These are phyloP conservation scores for Ascochyta viciae-villosae DNA, from an alignment of 2,329 filamentous ascomycete species.

Conservation along the genomic window DNA sequence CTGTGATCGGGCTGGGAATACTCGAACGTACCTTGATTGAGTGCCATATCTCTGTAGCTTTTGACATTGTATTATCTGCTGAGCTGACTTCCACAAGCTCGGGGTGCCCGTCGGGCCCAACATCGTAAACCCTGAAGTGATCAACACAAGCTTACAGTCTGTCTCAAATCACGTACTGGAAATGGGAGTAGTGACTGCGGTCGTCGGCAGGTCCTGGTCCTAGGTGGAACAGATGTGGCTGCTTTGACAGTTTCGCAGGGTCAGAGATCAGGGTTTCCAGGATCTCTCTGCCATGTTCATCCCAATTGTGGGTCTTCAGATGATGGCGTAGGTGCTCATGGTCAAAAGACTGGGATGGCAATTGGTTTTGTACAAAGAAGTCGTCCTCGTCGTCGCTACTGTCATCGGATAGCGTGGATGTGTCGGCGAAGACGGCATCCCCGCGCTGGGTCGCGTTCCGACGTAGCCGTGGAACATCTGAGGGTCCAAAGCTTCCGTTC, in stretches of 20 bases:
- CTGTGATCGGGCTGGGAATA: too few relatives aligned
- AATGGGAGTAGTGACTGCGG: constrained; percentile 55
- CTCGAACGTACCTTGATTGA: constrained; percentile 22
- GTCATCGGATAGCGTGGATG: constrained; percentile 45
- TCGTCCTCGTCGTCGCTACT: constrained; percentile 47
- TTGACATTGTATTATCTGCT: constrained; percentile 45
- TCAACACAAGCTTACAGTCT: background rate
- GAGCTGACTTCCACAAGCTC: constrained; percentile 45
- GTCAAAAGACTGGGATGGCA: constrained; percentile 51
- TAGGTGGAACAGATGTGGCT: constrained; percentile 53
- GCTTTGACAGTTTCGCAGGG: constrained; percentile 52
- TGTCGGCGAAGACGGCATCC: constrained; percentile 41
- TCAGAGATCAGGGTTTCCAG: constrained; percentile 55
- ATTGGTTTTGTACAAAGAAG: constrained; percentile 49
- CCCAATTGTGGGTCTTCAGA: constrained; percentile 53
- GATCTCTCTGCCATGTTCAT: constrained; percentile 50
- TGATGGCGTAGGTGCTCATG: constrained; percentile 56
- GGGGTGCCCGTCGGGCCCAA: constrained; percentile 56
- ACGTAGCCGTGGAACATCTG: constrained; percentile 31
- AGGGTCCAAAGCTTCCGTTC: constrained; percentile 37
- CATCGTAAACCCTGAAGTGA: constrained; percentile 58
- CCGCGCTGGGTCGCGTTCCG: constrained; percentile 32
- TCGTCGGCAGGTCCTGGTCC: constrained; percentile 53
- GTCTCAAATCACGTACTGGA: constrained; percentile 46
- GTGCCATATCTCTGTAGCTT: constrained; percentile 43